Conservation (phyloP, 163 green algal genomes). For the Scenedesmus sp. region DNA sequence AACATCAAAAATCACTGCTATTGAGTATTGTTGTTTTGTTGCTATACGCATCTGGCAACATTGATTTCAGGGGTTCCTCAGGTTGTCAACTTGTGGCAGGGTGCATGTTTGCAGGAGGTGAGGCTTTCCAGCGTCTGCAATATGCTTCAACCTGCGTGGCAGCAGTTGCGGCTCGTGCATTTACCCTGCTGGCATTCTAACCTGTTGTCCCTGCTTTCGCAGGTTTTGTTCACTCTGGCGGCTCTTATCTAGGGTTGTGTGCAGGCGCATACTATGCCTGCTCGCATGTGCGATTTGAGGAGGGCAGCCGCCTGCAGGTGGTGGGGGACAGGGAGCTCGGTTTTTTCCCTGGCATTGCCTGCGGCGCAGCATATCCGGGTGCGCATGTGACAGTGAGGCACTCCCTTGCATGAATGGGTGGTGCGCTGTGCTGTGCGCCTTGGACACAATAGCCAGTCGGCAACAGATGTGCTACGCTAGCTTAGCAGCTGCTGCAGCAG, state of each 20-base stretch:
- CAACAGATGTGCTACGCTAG: not conserved
- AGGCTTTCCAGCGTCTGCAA: no score
- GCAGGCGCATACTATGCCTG: conserved; percentile 87
- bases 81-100: no score
- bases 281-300: conserved; percentile 75
- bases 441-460: not conserved
- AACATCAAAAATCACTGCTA: not conserved
- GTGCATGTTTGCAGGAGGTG: no score
- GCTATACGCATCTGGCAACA: no score
- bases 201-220: not conserved
- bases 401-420: no score
- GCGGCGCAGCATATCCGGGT: conserved; percentile 64
- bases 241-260: conserved; percentile 85
- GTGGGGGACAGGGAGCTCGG: conserved; percentile 75
- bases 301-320: conserved; percentile 62
- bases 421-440: no score
- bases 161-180: no score
- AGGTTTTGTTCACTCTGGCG: conserved; percentile 78
- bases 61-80: no score
- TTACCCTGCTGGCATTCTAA: not conserved
- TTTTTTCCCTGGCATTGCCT: conserved; percentile 79
- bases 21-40: no score
- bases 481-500: no score
- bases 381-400: not conserved
- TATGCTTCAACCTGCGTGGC: no score